Conservation (phyloP, 352 stramenopile genomes). For the Globisporangium yorkense region DNA sequence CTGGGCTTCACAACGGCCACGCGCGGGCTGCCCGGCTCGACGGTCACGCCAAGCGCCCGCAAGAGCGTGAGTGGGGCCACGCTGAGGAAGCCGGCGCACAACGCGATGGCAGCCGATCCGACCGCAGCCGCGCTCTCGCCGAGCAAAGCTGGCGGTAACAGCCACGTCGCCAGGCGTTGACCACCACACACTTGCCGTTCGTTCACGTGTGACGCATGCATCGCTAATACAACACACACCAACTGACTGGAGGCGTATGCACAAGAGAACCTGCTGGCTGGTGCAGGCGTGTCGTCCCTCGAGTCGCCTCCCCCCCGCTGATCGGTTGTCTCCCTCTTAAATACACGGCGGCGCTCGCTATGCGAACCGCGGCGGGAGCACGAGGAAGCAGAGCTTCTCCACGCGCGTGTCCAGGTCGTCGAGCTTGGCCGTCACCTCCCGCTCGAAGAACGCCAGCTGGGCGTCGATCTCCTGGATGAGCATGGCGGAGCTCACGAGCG, state of each 20-base stretch:
- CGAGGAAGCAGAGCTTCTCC: constrained; percentile 43
- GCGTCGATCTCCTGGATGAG: constrained; percentile 35
- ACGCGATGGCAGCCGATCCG: background rate
- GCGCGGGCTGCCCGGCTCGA: constrained; percentile 14
- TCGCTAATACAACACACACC: background rate
- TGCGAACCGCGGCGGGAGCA: constrained; percentile 26
- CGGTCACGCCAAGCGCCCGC: background rate
- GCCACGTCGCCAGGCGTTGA: constrained; percentile 5
- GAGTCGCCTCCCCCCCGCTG: background rate
- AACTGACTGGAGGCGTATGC: background rate
- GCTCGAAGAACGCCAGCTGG: constrained; percentile 48
- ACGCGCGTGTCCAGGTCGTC: constrained; percentile 62
- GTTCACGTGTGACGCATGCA: background rate
- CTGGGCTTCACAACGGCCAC: constrained; percentile 62
- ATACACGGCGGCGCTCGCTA: background rate
- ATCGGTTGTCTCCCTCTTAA: background rate
- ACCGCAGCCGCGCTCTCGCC: constrained; percentile 1
- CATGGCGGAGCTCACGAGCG: constrained; percentile 24
- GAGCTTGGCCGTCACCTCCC: constrained; percentile 43
- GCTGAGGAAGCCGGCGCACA: constrained; percentile 11
- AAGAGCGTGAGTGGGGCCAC: background rate
- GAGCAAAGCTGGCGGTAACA: constrained; percentile 4
- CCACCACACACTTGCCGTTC: background rate
- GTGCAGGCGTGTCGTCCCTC: background rate
- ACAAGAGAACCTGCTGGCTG: too few relatives aligned